Percentiles rank a stretch among this genome's conserved stretches.
These are phyloP conservation scores for Podospora tetraspora DNA, from an alignment of 495 filamentous ascomycete species.

Conservation along the genomic window DNA sequence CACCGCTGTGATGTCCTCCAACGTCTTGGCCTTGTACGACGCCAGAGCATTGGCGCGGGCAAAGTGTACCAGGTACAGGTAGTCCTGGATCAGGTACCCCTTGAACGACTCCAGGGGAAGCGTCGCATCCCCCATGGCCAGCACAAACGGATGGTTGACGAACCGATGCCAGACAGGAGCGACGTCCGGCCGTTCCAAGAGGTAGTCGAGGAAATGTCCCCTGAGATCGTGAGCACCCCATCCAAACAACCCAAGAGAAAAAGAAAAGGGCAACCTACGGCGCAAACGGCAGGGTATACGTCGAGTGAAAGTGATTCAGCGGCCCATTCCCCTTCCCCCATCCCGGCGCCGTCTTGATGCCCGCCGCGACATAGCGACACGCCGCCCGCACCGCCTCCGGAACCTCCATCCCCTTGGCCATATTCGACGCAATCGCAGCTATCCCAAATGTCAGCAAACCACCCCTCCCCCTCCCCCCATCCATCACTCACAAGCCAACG, in stretches of 20 bases:
- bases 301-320: slow-evolving; percentile 90
- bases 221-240: slow-evolving; percentile 38
- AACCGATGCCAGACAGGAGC: slow-evolving; percentile 63
- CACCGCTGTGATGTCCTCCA: slow-evolving; percentile 65
- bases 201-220: slow-evolving; percentile 76
- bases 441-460: not conserved
- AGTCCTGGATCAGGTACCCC: slow-evolving; percentile 83
- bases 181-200: slow-evolving; percentile 71
- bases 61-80: slow-evolving; percentile 81
- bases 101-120: slow-evolving; percentile 71
- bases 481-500: slow-evolving; percentile 66
- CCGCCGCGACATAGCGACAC: slow-evolving; percentile 76
- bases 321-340: slow-evolving; percentile 81
- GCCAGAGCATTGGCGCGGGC: slow-evolving; percentile 77
- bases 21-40: slow-evolving; percentile 70
- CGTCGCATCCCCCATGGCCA: slow-evolving; percentile 65
- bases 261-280: slow-evolving; percentile 53
- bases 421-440: slow-evolving; percentile 84
- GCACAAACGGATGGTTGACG: slow-evolving; percentile 75
- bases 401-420: slow-evolving; percentile 58
- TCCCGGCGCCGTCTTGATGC: slow-evolving; percentile 68
- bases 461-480: not conserved
- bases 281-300: slow-evolving; percentile 70
- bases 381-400: slow-evolving; percentile 61
- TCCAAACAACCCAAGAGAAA: not conserved